Evolutionary conservation across 345 rosid genomes (phyloP).

Genomic region (Clarkia xantiana): DNA sequence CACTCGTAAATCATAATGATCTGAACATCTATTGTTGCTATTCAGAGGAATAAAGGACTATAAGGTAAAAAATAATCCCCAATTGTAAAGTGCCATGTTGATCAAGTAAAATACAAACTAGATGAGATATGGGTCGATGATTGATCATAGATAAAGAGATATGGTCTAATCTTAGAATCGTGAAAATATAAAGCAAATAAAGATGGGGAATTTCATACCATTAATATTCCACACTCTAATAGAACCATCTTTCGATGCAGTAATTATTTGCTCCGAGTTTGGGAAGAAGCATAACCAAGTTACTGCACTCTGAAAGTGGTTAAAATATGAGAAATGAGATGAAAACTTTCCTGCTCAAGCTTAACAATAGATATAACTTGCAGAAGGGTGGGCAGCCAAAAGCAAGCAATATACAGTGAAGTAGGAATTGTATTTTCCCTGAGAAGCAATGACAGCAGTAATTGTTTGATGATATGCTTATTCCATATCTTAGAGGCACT

Average conservation of each 20-base stretch:
- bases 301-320: constrained; percentile 71
- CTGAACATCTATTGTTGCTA: background rate
- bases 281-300: constrained; percentile 87
- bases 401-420: too few species aligned
- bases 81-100: too few species aligned
- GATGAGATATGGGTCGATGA: background rate
- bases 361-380: too few species aligned
- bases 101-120: too few species aligned
- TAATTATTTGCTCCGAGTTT: constrained; percentile 75
- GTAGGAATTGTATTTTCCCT: too few species aligned
- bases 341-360: background rate
- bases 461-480: too few species aligned
- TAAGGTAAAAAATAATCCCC: too few species aligned
- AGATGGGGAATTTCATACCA: constrained; percentile 30
- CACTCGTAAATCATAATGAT: background rate
- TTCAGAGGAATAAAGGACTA: too few species aligned
- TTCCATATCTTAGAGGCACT: too few species aligned
- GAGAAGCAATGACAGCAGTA: too few species aligned
- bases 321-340: constrained; percentile 11
- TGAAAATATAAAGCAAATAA: background rate
- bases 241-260: constrained; percentile 89
- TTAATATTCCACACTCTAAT: constrained; percentile 90
- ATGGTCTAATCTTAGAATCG: background rate
- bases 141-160: background rate
- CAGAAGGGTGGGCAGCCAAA: too few species aligned